Evolutionary conservation across 1,284 basidiomycete genomes (phyloP), one percentile per base, ranked within the genome.

Genomic region (Tylopilus sp.): DNA sequence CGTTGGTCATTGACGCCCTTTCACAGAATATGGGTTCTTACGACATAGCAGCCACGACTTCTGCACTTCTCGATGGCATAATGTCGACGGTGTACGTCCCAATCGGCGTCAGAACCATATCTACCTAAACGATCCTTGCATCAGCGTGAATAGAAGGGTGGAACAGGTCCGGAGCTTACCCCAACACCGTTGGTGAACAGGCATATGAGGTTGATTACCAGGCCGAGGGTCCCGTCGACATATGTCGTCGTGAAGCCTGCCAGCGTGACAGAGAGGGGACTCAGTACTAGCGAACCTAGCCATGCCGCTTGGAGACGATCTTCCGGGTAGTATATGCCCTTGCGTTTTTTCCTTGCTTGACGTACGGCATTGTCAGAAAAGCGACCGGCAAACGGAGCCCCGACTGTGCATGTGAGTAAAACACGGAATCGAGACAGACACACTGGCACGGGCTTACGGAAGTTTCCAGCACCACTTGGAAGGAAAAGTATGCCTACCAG

Each of bases 401-500:
- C 89, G 41, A 87, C 85, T 87, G 61, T 2, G 36, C 15, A 53
- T 32, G 38, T 61, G 22, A 57, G 60, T 36, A 61, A 53, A 6
- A 39, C 32, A 26, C 22, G 24, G 24, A 19, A 49, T 49, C 12
- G 5, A 10, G 33, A 0, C 24, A 58, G 19, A 52, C 29, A n/a
- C 9, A 26, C 41, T 38, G 52, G n/a, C 82, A 26, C 41, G 39
- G 52, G n/a, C 82, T 24, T 63, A 89, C 87, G 72, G 58, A 90
- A 81, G 70, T 91, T 92, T 1, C 91, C 91, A 5, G 87, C 44
- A 2, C 91, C 91, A 7, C 78, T 81, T 0, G 88, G 86, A 19
- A 91, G 80, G 77, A 89, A 91, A 65, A 89, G 83, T 2, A 83
- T 81, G 6, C 91, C 91, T 19, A 91, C 80, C 29, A 91, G 57